A percentile compares a stretch with the other conserved stretches of the same genome.
These are phyloP conservation scores for Cyanidiococcus yangmingshanensis DNA, from an alignment of 23 red algal genomes.

Conservation along the genomic window DNA sequence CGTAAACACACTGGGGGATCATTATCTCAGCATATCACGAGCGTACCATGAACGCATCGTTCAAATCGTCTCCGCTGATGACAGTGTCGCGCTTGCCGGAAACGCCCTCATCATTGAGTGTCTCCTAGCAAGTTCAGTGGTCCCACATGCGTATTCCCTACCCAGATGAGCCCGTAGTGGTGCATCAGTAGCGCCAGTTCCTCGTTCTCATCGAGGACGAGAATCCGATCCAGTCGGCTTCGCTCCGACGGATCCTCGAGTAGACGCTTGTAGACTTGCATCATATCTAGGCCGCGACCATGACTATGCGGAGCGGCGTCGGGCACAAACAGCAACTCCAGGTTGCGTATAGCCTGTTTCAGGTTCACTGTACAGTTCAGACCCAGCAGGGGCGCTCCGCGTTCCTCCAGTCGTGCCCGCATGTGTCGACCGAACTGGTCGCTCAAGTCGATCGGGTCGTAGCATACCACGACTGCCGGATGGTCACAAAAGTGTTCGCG, in stretches of 20 bases:
- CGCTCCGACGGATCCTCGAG: not conserved
- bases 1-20: no score
- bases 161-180: conserved; percentile 12
- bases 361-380: not conserved
- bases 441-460: conserved; percentile 11
- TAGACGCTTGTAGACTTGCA: conserved; percentile 2
- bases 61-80: no score
- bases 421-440: conserved; percentile 8
- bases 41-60: no score
- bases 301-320: not conserved
- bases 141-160: not conserved
- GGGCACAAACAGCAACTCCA: not conserved
- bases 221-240: not conserved
- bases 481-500: not conserved
- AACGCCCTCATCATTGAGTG: no score
- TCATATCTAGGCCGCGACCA: conserved; percentile 4
- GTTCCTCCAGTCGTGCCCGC: not conserved
- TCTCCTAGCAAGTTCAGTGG: not conserved
- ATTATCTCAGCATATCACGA: no score
- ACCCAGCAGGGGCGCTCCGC: not conserved
- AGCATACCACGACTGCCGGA: not conserved
- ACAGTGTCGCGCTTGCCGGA: no score
- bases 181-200: not conserved
- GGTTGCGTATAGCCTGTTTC: not conserved
- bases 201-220: not conserved